Evolutionary conservation across 208 protist species (phyloP).

Genomic region (Crithidia fasciculata): DNA sequence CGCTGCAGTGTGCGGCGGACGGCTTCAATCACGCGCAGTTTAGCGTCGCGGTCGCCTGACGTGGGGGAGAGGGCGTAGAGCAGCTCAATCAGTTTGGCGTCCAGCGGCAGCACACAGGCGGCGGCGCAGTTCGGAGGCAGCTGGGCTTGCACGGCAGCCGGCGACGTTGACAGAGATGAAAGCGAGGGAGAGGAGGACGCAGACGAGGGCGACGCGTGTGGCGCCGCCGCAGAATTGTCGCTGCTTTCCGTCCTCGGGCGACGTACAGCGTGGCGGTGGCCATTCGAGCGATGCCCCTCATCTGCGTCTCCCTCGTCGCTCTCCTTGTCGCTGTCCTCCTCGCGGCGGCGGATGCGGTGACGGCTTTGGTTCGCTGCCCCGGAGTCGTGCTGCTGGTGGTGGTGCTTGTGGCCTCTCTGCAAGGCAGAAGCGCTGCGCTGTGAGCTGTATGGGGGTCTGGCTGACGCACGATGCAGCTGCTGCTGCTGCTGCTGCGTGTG

Average conservation of each 20-base stretch:
- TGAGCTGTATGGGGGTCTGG: too few species aligned
- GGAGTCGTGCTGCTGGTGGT: background rate
- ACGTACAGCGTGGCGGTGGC: background rate
- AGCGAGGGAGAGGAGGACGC: background rate
- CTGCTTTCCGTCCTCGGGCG: background rate
- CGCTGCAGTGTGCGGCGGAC: constrained; percentile 33
- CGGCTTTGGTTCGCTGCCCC: too few species aligned
- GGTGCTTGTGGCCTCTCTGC: background rate
- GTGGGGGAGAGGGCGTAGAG: constrained; percentile 53
- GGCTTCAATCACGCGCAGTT: constrained; percentile 53
- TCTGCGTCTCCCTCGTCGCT: background rate
- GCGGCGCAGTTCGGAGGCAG: constrained; percentile 7
- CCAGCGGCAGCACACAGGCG: constrained; percentile 33
- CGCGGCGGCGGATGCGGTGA: background rate
- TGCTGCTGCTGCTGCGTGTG: too few species aligned
- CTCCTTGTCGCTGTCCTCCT: background rate
- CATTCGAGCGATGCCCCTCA: background rate
- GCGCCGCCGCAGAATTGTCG: background rate
- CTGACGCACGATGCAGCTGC: too few species aligned
- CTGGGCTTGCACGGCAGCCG: background rate
- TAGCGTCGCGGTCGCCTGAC: constrained; percentile 24
- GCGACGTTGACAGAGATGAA: background rate
- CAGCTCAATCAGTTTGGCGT: constrained; percentile 53
- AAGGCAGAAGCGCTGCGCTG: too few species aligned
- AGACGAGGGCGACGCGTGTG: background rate